Percentiles rank a stretch among this genome's conserved stretches.
phyloP scores from a whole-genome alignment of 2,329 filamentous ascomycete genomes.

The Pestalotiopsis sp. region DNA sequence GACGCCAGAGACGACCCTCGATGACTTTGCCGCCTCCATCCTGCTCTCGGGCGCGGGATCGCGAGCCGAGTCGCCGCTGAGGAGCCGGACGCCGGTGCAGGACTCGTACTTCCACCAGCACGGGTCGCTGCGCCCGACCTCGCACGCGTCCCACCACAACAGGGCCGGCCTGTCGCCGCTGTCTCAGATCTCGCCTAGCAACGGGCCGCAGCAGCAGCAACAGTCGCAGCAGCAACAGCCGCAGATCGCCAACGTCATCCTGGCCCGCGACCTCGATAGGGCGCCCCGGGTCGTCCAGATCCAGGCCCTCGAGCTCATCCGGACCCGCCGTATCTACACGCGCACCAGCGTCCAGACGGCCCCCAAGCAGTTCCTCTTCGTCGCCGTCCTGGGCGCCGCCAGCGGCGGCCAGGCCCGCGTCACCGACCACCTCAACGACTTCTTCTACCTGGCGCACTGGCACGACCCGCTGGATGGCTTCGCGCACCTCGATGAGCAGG shows the following conservation, averaged over 20 bases:
- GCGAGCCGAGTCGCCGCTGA: slow-evolving; percentile 23
- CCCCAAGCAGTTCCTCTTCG: slow-evolving; percentile 77
- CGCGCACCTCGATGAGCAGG: slow-evolving; percentile 69
- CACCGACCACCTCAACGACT: slow-evolving; percentile 70
- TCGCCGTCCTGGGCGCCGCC: slow-evolving; percentile 66
- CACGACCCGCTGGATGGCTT: slow-evolving; percentile 75
- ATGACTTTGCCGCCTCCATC: slow-evolving; percentile 77
- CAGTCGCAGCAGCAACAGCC: background rate
- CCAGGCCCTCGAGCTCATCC: slow-evolving; percentile 77
- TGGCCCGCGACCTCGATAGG: slow-evolving; percentile 77
- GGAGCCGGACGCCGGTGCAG: slow-evolving; percentile 15
- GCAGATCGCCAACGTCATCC: slow-evolving; percentile 75
- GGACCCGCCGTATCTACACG: slow-evolving; percentile 76
- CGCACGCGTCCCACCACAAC: slow-evolving; percentile 21
- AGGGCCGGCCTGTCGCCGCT: slow-evolving; percentile 18
- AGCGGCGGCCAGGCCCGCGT: slow-evolving; percentile 50
- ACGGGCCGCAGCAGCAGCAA: background rate
- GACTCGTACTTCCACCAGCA: slow-evolving; percentile 19
- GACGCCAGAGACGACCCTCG: slow-evolving; percentile 71
- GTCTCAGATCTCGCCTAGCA: slow-evolving; percentile 1
- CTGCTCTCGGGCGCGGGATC: slow-evolving; percentile 34
- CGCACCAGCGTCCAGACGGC: slow-evolving; percentile 72
- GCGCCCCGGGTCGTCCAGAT: slow-evolving; percentile 79
- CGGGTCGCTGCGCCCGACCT: slow-evolving; percentile 16
- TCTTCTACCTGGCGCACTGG: slow-evolving; percentile 86